Percentiles rank a stretch among this genome's conserved stretches.
Conservation (phyloP, 2,329 filamentous ascomycete genomes). For the Penicillium sp. region DNA sequence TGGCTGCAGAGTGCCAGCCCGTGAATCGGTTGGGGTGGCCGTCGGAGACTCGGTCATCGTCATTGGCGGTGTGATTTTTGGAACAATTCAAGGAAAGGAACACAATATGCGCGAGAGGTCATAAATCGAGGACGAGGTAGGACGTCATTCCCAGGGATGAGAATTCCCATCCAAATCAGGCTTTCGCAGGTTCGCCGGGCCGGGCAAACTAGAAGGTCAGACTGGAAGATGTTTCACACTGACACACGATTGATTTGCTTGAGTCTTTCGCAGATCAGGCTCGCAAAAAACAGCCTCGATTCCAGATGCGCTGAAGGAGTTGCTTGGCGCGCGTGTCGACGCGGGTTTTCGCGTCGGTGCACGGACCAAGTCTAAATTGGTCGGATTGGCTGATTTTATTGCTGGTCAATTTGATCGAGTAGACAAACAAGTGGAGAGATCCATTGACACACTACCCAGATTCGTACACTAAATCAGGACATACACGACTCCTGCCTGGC, state of each 20-base stretch:
- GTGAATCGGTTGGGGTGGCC: conserved; percentile 30
- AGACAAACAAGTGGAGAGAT: background rate
- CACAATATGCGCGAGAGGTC: background rate
- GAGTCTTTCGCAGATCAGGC: background rate
- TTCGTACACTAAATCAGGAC: too few species aligned
- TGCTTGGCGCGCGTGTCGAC: conserved; percentile 16
- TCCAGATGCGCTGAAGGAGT: background rate
- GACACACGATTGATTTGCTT: background rate
- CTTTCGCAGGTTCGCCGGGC: background rate
- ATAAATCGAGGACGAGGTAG: background rate
- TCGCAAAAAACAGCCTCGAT: background rate
- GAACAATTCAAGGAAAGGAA: background rate
- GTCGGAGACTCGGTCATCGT: conserved; percentile 31
- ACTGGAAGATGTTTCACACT: background rate
- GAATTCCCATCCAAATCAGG: conserved; percentile 8
- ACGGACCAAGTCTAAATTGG: conserved; percentile 39
- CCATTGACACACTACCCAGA: background rate
- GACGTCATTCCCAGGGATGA: conserved; percentile 21
- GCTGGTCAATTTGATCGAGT: background rate
- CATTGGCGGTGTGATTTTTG: conserved; percentile 20
- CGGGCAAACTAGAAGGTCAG: background rate
- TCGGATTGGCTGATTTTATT: too few species aligned
- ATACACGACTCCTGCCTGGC: too few species aligned
- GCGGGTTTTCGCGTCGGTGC: conserved; percentile 40
- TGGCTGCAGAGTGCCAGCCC: conserved; percentile 27